Conservation (phyloP, 1,139 yeast genomes). For the Suhomyces panamericanus region DNA sequence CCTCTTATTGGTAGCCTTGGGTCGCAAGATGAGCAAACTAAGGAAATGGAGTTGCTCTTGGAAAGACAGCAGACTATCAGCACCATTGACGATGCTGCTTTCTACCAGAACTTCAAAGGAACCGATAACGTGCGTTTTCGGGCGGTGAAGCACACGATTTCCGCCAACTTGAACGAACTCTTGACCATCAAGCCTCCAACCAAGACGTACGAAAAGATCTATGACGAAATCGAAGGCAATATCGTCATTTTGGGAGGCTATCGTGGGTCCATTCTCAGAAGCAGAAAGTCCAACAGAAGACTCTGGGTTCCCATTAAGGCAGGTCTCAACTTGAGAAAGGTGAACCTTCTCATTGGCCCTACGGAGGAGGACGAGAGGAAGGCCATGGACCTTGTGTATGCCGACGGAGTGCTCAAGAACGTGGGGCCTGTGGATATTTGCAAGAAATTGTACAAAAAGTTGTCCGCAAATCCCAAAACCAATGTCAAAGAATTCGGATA, state of each 20-base stretch:
- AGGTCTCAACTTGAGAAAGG: slow-evolving; percentile 71
- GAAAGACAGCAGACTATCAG: slow-evolving; percentile 57
- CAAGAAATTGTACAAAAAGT: slow-evolving; percentile 54
- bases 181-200: slow-evolving; percentile 29
- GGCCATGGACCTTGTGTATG: slow-evolving; percentile 53
- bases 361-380: slow-evolving; percentile 58
- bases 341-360: slow-evolving; percentile 73
- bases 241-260: slow-evolving; percentile 83
- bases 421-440: slow-evolving; percentile 88
- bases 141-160: slow-evolving; percentile 65
- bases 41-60: slow-evolving; percentile 46
- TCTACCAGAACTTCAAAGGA: slow-evolving; percentile 56
- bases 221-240: slow-evolving; percentile 64
- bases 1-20: slow-evolving; percentile 23
- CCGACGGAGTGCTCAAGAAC: slow-evolving; percentile 79
- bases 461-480: slow-evolving; percentile 59
- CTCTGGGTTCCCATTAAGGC: slow-evolving; percentile 90
- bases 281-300: slow-evolving; percentile 59
- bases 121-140: slow-evolving; percentile 66
- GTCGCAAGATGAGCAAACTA: slow-evolving; percentile 22
- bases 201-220: slow-evolving; percentile 34
- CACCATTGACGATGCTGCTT: slow-evolving; percentile 63
- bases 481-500: slow-evolving; percentile 77
- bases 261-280: slow-evolving; percentile 79
- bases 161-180: slow-evolving; percentile 48